Base-by-base conservation (phyloP, 2,329 filamentous ascomycete genomes). In the Trichoderma sp. region DNA sequence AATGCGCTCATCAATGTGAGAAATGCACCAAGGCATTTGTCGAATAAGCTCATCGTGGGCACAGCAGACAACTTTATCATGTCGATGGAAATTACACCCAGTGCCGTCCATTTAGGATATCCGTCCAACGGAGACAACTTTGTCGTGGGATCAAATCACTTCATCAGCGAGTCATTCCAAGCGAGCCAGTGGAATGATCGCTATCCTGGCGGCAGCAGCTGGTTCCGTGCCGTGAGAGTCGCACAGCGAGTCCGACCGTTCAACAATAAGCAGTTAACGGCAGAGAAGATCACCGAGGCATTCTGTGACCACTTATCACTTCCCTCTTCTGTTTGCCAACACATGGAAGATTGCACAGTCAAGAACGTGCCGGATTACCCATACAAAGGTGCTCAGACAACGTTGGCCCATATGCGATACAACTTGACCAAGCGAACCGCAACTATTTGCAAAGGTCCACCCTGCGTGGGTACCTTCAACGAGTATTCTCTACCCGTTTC, bases 171-270 rank as follows among this genome's bases (percentile, higher is more conserved):
- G 10, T 61, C 67, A 3, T 69, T 70, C 30, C 69, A 66, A 7
- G 69, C 69, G 14, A 43, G 49, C 28, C 13, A 49, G 16, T 59
- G 54, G 54, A 55, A 30, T 24, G 54, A 60, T 32, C 59, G 69
- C n/a, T 49, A 68, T n/a, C 66, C 69, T 3, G 69, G 69, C 3
- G 69, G 69, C 3, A 70, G 69, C 37, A 69, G 67, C 55, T 70
- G 69, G 69, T 70, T 43, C 14, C 37, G 37, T 3, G 37, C 37
- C 14, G 37, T 43, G 37, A 43, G 37, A 43, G 37, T 43, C 16
- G 37, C 37, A 8, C 37, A 43, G 37, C 14, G 14, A 43, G 37
- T 43, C 37, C 37, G 37, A 7, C 37, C 37, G 1, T 43, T 43
- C 16, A 43, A 43, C 14, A 43, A 18, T 18, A 43, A 43, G 14